Evolutionary conservation across 1,284 basidiomycete genomes (phyloP), one percentile per base, ranked within the genome.

Genomic region (Boletus hoseneyae): DNA sequence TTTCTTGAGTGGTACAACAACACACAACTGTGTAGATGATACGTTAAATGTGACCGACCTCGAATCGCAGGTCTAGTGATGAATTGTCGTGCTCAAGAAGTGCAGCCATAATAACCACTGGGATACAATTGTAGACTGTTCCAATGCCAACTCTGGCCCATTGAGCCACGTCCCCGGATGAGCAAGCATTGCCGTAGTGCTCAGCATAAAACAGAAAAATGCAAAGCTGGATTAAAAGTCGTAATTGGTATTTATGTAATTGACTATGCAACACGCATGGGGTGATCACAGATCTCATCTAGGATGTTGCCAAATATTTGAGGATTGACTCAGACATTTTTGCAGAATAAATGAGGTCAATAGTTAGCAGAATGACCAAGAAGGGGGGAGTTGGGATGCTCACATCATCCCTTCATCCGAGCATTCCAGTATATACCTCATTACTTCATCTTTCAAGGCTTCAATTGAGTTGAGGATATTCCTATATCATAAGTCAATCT

Each of bases 41-140:
- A 16, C 1, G 16, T 16, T 16, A 16, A 16, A 16, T 16, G 16
- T 16, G 16, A 16, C 16, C 16, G 16, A 16, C 16, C 16, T 16
- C 16, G 16, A 16, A 16, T 16, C 1, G 16, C 16, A 16, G 16
- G 16, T 16, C 16, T 16, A 16, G 16, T 16, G 16, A 16, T 16
- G 16, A 16, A 16, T 16, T 16, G 16, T 16, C 1, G 16, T 16
- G 16, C 16, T 16, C 16, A 16, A 16, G 16, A 16, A 16, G 16
- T 16, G 16, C 16, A 16, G 16, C 16, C 16, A 16, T 16, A 16
- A 16, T 16, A 16, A 16, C 16, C 16, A 16, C 16, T 16, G 16
- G 16, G 4, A 46, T 54, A 9, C 46, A 54, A n/a, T 52, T 51
- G 9, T 10, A 19, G n/a, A 16, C n/a, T 37, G 35, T 16, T 6